Base-by-base conservation (phyloP, 164 flowering plant species). In the Macadamia tetraphylla region DNA sequence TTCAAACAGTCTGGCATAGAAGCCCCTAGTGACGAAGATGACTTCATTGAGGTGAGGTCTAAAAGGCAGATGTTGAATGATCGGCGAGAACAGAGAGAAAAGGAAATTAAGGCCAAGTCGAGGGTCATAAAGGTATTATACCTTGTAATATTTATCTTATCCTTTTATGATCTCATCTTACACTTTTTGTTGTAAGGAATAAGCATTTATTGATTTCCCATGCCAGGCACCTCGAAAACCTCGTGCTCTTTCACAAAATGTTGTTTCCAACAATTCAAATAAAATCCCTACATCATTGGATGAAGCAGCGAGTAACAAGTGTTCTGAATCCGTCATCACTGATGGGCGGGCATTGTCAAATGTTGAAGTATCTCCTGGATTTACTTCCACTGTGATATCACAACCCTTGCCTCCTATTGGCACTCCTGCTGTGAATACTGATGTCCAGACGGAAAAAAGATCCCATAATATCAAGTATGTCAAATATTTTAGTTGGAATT, bases 1-100 rank as follows among this genome's bases (percentile, higher is more conserved):
- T 94, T 82, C 79, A 84, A 87, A 69, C 99, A 94, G 74, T 86
- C 95, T 75, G 99, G 99, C 61, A 94, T 94, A 23, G 98, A 94
- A 82, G 84, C 86, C 1, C 89, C 94, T 29, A 94, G 99, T 73
- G 98, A 94, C 74, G 99, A 88, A 71, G 99, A 94, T 88, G 99
- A 94, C 77, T 94, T 94, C 77, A 94, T 94, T 77, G 92, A 94
- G 74, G 99, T 94, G 35, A 87, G 97, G 75, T 94, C 99, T 56
- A 94, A 92, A 82, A 88, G 94, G 72, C 97, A 94, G 81, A 90
- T 94, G 98, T 71, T 90, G 69, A 92, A 87, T 79, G 97, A 90
- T 76, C 86, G 96, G 0, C 91, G 98, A n/a, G 96, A 94, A 71
- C 97, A 90, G 74, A 87, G 92, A 74, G 97, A 90, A 65, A 94